A percentile compares a stretch with the other conserved stretches of the same genome.
Conservation (phyloP, 176 grass and related monocot genomes). For the Pontederia crassipes region DNA sequence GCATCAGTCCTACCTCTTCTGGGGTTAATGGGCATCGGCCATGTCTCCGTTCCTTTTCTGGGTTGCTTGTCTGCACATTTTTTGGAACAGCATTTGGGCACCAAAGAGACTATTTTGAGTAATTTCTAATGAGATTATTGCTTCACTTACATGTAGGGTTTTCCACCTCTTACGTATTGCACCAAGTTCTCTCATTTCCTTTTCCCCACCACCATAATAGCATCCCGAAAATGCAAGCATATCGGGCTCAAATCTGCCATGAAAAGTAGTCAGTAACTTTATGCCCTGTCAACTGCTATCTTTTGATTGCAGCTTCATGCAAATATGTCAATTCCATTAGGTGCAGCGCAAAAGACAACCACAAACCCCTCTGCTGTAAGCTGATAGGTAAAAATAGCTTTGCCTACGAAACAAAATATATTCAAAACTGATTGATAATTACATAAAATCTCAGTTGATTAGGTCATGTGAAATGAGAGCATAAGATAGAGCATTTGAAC, state of each 20-base stretch:
- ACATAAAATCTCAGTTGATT: neutral
- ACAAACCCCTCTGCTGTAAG: too few relatives aligned
- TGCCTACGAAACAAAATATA: too few relatives aligned
- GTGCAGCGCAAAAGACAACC: too few relatives aligned
- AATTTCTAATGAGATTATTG: neutral
- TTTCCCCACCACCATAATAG: slow-evolving; percentile 13
- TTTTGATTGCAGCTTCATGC: too few relatives aligned
- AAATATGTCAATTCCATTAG: too few relatives aligned
- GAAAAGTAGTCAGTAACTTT: neutral
- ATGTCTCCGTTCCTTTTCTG: slow-evolving; percentile 17
- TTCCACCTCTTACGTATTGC: slow-evolving; percentile 19
- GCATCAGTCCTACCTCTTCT: slow-evolving; percentile 78
- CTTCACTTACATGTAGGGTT: slow-evolving; percentile 15
- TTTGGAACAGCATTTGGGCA: neutral
- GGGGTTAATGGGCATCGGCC: slow-evolving; percentile 80
- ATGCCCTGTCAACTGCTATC: too few relatives aligned
- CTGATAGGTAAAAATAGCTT: neutral
- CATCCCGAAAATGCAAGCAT: slow-evolving; percentile 17
- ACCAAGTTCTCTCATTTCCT: slow-evolving; percentile 16
- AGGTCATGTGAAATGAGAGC: neutral
- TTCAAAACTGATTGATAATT: too few relatives aligned
- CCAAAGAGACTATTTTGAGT: neutral
- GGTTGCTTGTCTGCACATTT: slow-evolving; percentile 6
- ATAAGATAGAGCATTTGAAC: too few relatives aligned
- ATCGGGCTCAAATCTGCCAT: slow-evolving; percentile 14